A percentile compares a stretch with the other conserved stretches of the same genome.
These are phyloP conservation scores for Hymenoscyphus infarciens DNA, from an alignment of 2,329 filamentous ascomycete species.

Conservation along the genomic window DNA sequence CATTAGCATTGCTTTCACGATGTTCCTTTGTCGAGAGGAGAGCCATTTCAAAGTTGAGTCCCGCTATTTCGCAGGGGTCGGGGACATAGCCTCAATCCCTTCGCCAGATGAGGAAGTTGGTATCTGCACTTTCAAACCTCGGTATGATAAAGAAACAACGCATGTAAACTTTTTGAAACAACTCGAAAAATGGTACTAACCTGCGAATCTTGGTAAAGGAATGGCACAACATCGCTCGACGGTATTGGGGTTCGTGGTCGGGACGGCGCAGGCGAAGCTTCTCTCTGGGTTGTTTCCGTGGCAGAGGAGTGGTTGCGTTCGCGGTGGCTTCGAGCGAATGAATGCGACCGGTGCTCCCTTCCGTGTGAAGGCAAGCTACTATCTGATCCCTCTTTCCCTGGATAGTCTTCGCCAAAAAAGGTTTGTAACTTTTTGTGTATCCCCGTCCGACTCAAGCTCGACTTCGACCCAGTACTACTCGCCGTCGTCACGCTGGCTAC, in stretches of 20 bases:
- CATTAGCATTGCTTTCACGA: constrained; percentile 11
- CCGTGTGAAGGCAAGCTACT: constrained; percentile 54
- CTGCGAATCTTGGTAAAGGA: constrained; percentile 85
- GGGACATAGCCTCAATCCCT: constrained; percentile 13
- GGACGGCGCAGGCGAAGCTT: constrained; percentile 71
- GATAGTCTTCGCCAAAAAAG: constrained; percentile 90
- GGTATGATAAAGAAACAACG: constrained; percentile 7
- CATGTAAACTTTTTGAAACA: neutral
- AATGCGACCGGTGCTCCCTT: constrained; percentile 61
- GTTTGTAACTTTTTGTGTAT: constrained; percentile 79
- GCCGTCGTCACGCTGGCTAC: constrained; percentile 82
- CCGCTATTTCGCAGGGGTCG: constrained; percentile 9
- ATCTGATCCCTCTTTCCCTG: constrained; percentile 70
- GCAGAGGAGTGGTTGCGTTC: constrained; percentile 79
- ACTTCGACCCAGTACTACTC: constrained; percentile 80
- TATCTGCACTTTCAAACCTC: constrained; percentile 4
- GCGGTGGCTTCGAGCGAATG: constrained; percentile 56
- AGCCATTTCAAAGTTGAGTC: neutral
- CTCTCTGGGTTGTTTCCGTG: constrained; percentile 58
- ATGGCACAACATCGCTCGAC: constrained; percentile 94
- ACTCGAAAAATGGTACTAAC: constrained; percentile 45
- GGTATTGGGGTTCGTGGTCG: constrained; percentile 81
- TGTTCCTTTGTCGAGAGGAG: constrained; percentile 1
- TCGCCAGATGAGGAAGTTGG: constrained; percentile 11
- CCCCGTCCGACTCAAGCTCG: constrained; percentile 65